phyloP scores from a whole-genome alignment of 352 stramenopile genomes.

The Blastocystis sp. region DNA sequence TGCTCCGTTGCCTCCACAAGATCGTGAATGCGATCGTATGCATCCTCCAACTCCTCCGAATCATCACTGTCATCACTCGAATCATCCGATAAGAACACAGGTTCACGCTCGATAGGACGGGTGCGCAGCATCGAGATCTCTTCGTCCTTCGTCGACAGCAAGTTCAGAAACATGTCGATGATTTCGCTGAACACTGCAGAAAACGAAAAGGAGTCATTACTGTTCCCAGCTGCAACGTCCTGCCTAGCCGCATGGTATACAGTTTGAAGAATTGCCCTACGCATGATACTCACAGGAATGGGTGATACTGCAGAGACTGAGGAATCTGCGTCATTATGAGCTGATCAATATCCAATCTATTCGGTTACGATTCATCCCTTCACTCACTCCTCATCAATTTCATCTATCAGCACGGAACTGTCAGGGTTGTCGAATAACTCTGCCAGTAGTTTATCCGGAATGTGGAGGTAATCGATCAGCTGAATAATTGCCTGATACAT shows the following conservation, averaged over 20 bases:
- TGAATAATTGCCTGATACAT: background rate
- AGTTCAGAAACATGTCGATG: constrained; percentile 28
- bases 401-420: background rate
- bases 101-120: background rate
- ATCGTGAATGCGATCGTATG: constrained; percentile 15
- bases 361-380: too few relatives aligned
- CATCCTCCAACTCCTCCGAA: background rate
- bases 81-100: background rate
- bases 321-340: background rate
- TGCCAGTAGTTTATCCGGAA: background rate
- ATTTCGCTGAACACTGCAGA: constrained; percentile 14
- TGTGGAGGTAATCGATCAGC: background rate
- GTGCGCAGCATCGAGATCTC: constrained; percentile 25
- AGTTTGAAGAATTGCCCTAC: background rate
- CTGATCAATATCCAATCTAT: constrained; percentile 3
- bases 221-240: background rate
- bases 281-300: background rate
- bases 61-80: background rate
- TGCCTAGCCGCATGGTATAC: background rate
- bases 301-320: background rate
- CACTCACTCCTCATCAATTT: background rate
- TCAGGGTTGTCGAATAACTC: constrained; percentile 1
- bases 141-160: constrained; percentile 33
- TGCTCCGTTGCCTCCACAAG: constrained; percentile 17
- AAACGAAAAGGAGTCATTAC: background rate